phyloP scores from a whole-genome alignment of 345 rosid genomes.

The Triadica sebifera region DNA sequence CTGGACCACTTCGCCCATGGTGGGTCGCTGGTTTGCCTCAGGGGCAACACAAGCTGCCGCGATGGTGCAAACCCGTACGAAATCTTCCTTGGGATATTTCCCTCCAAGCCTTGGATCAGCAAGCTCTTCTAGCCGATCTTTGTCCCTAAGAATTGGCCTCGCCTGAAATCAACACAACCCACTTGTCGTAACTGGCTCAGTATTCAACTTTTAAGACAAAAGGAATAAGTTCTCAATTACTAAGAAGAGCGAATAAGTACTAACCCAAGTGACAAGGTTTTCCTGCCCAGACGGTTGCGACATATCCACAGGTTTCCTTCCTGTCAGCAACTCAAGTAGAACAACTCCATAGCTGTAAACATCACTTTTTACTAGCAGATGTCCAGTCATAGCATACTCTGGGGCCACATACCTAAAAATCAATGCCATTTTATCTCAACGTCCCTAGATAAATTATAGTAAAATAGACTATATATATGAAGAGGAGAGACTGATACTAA shows the following conservation, averaged over 20 bases:
- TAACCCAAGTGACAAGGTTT: constrained; percentile 97
- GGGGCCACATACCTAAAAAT: constrained; percentile 90
- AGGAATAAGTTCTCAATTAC: neutral
- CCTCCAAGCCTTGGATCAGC: constrained; percentile 77
- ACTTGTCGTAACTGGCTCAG: neutral
- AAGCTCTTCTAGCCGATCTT: constrained; percentile 84
- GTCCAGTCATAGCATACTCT: constrained; percentile 99
- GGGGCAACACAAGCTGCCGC: constrained; percentile 99
- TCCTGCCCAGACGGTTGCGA: constrained; percentile 97
- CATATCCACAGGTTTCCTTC: constrained; percentile 97
- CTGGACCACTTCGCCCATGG: constrained; percentile 99
- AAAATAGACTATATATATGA: neutral
- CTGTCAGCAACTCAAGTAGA: constrained; percentile 88
- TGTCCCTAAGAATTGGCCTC: constrained; percentile 93
- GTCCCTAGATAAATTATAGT: neutral
- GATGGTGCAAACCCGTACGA: constrained; percentile 84
- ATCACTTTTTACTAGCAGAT: constrained; percentile 93
- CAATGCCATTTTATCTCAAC: constrained; percentile 12
- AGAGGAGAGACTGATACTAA: constrained; percentile 37
- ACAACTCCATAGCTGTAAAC: constrained; percentile 99
- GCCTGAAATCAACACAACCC: constrained; percentile 53
- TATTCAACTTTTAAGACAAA: neutral
- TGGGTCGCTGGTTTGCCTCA: constrained; percentile 90
- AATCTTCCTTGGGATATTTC: constrained; percentile 90
- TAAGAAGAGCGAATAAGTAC: constrained; percentile 13